Conservation (phyloP, 331 rosid genomes). For the Phaseolus coccineus region DNA sequence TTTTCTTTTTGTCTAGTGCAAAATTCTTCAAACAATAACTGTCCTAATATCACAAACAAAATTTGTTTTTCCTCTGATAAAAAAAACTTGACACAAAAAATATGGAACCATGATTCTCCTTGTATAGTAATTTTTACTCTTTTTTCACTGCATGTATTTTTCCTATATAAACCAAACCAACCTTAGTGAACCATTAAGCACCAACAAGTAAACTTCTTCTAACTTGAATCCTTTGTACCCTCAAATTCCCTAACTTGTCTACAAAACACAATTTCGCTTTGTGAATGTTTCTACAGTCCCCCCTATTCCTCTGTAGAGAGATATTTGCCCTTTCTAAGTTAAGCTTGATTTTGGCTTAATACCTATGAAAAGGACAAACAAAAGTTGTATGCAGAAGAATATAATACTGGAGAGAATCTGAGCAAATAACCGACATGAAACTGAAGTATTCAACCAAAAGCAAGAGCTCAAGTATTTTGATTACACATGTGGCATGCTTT, state of each 20-base stretch:
- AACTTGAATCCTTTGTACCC: constrained; percentile 20
- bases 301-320: neutral
- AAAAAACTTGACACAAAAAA: too few species aligned
- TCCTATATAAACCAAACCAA: constrained; percentile 63
- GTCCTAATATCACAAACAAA: too few species aligned
- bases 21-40: too few species aligned
- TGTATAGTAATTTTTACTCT: too few species aligned
- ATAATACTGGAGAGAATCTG: constrained; percentile 41
- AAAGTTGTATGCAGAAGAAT: constrained; percentile 31
- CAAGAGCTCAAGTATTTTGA: constrained; percentile 46
- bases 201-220: constrained; percentile 34
- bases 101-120: too few species aligned
- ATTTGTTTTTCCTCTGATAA: too few species aligned
- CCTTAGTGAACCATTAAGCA: constrained; percentile 44
- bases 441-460: constrained; percentile 26
- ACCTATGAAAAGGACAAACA: constrained; percentile 41
- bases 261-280: neutral
- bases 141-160: neutral
- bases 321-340: neutral
- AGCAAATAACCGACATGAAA: constrained; percentile 35
- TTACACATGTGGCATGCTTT: constrained; percentile 53
- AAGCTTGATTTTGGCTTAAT: constrained; percentile 5
- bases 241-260: too few species aligned
- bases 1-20: too few species aligned
- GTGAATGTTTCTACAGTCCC: constrained; percentile 25